phyloP scores from a whole-genome alignment of 305 asterid genomes.

The Fraxinus albicans region DNA sequence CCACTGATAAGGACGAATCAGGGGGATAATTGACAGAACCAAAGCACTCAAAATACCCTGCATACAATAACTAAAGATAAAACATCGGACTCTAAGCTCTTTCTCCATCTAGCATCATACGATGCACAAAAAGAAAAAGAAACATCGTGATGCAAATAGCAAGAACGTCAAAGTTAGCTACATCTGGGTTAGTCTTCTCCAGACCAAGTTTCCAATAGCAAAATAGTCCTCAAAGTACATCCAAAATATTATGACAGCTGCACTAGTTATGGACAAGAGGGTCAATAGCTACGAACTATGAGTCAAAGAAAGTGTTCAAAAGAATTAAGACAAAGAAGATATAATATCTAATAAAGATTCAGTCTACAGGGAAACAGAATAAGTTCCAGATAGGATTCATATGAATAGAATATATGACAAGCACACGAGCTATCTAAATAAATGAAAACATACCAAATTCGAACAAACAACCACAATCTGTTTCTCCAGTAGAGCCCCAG shows the following conservation, averaged over 20 bases:
- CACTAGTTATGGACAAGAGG: conserved; percentile 2
- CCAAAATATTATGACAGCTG: neutral
- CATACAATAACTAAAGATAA: conserved; percentile 27
- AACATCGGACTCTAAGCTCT: conserved; percentile 1
- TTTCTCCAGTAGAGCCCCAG: conserved; percentile 93
- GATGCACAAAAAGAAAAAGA: conserved; percentile 6
- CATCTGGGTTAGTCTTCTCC: conserved; percentile 2
- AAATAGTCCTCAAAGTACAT: neutral
- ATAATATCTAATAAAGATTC: conserved; percentile 7
- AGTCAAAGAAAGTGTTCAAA: conserved; percentile 4
- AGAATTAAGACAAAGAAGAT: neutral
- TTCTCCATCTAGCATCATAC: conserved; percentile 5
- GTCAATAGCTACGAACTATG: neutral
- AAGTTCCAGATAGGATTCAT: conserved; percentile 5
- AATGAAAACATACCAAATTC: conserved; percentile 64
- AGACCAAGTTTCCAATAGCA: neutral
- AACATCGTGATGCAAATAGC: conserved; percentile 1
- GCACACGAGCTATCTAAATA: neutral
- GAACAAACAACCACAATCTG: conserved; percentile 84
- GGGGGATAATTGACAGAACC: conserved; percentile 81
- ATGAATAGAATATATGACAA: neutral
- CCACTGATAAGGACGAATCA: conserved; percentile 98
- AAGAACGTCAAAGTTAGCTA: neutral
- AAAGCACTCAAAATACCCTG: conserved; percentile 92
- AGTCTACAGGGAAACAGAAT: conserved; percentile 16